Base-by-base conservation (phyloP, 2,329 filamentous ascomycete species). In the Colletotrichum lentis region DNA sequence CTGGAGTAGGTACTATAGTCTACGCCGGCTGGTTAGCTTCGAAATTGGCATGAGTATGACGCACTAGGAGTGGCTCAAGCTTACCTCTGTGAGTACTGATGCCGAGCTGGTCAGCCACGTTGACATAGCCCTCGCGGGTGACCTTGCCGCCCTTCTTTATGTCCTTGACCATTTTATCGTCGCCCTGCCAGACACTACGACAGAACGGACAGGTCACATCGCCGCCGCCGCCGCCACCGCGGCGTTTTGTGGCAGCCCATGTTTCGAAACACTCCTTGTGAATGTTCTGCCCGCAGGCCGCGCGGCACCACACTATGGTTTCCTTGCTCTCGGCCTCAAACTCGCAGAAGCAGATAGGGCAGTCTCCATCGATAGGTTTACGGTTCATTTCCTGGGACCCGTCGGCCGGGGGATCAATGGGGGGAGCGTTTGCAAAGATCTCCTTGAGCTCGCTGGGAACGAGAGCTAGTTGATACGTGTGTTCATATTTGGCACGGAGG, bases 381-480 rank as follows among this genome's bases (percentile, higher is more conserved):
- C 84, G 81, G 44, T 78, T 80, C 72, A 79, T 80, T 58, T 80
- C 74, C 71, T 78, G 79, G 46, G 80, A 73, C 5, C 67, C 70
- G 2, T 72, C 73, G 37, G 76, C 75, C 5, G 74, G 77, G 1
- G 74, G 73, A 0, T 81, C 80, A n/a, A 84, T 81, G 2, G 83
- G 80, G 4, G 87, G 85, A 0, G 88, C 86, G 0, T 79, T 76
- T 22, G 75, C 78, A 72, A 91, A 88, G 70, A 91, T 85, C 35
- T 86, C 80, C 31, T 79, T 78, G n/a, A 91, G 81, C 75, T 91
- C 89, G 2, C 80, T 80, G 53, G 81, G 81, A 8, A 89, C 78
- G 31, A 91, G 82, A 0, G 87, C 88, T 6, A 88, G 80, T 73
- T 91, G 89, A 72, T 90, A 91, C 8, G 86, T 82, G 4, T 88